Base-by-base conservation (phyloP, 495 filamentous ascomycete species). In the Daldinia childiae region DNA sequence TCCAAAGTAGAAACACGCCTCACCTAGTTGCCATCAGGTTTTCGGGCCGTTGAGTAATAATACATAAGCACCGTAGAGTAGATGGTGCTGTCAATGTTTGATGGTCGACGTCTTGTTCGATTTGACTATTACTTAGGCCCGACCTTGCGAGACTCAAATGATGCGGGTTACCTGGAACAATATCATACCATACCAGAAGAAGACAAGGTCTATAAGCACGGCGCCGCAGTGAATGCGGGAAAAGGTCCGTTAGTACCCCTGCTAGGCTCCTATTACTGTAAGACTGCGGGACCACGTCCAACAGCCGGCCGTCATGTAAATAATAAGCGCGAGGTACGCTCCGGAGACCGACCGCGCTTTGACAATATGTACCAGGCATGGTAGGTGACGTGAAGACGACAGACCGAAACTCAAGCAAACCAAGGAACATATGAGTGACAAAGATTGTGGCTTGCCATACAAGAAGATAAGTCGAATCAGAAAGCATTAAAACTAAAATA, bases 201-300 rank as follows among this genome's bases (percentile, higher is more conserved):
- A 29, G 27, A 29, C 6, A 29, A 29, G 5, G 6, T 0, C 27
- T 29, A 29, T 63, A 56, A 64, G 21, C 34, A 62, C 62, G 43
- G 71, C 56, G 62, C 65, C 66, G 70, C 62, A 58, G 58, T 66
- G 34, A 70, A 70, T 66, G 71, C 71, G 63, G 70, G 67, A 74
- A 70, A 74, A 70, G 61, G 71, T 63, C 71, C 71, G 71, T 55
- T 70, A 27, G 26, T 24, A 66, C 27, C 66, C 66, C 54, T 58
- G 60, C 54, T 21, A 56, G 39, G 29, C 19, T 45, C 58, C 61
- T 62, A 61, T 70, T 58, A 62, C 57, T 58, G 58, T 60, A 29
- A 54, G 62, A 54, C 41, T 64, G 71, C 66, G 66, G 29, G 56
- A 58, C 66, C 36, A 62, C 55, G 62, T 67, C 66, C 62, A 70